phyloP scores from a whole-genome alignment of 257 asterid species.

The Lithospermum erythrorhizon region DNA sequence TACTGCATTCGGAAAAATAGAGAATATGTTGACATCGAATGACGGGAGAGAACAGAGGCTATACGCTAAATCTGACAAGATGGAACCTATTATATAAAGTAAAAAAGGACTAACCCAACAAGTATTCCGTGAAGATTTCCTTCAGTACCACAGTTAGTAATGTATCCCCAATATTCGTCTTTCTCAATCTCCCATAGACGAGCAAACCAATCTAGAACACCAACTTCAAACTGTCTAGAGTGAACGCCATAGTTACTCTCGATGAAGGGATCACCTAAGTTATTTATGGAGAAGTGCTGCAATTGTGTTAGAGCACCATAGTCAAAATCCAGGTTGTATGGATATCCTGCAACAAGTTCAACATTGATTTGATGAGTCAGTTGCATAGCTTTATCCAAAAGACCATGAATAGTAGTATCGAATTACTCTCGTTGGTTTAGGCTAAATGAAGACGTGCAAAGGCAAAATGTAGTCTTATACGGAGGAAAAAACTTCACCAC shows the following conservation, averaged over 20 bases:
- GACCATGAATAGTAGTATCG: too few relatives aligned
- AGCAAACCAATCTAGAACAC: constrained; percentile 95
- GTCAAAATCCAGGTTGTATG: constrained; percentile 90
- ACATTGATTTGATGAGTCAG: background rate
- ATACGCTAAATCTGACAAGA: background rate
- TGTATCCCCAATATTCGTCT: constrained; percentile 87
- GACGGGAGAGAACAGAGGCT: constrained; percentile 3
- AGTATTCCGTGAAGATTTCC: constrained; percentile 97
- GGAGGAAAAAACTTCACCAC: too few relatives aligned
- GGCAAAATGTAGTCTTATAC: too few relatives aligned
- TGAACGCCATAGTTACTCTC: constrained; percentile 96
- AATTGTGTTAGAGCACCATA: constrained; percentile 80
- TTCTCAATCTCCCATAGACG: constrained; percentile 85
- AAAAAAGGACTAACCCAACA: constrained; percentile 48
- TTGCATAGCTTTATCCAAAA: background rate
- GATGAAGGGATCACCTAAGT: constrained; percentile 91
- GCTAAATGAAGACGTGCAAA: too few relatives aligned
- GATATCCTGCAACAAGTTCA: constrained; percentile 54
- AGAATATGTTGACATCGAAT: constrained; percentile 11
- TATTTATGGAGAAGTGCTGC: constrained; percentile 93
- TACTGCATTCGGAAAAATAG: constrained; percentile 34
- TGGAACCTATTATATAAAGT: background rate
- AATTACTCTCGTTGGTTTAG: too few relatives aligned
- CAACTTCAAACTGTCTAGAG: constrained; percentile 94
- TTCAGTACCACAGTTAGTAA: constrained; percentile 96